A percentile compares a stretch with the other conserved stretches of the same genome.
phyloP scores from a whole-genome alignment of 1,284 basidiomycete species.

The Chondrostereum purpureum region DNA sequence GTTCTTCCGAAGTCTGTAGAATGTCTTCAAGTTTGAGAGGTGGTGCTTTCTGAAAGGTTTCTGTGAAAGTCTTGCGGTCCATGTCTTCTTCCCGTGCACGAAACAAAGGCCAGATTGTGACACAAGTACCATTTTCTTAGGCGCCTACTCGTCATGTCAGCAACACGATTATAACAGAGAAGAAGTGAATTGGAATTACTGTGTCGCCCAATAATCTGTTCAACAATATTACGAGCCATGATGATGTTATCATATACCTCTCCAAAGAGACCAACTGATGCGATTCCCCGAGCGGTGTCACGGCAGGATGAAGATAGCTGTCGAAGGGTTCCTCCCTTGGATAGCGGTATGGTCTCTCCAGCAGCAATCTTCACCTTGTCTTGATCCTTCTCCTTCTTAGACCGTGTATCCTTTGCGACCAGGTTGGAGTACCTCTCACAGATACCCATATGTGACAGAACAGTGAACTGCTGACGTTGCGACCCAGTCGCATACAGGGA shows the following conservation, averaged over 20 bases:
- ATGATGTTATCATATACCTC: slow-evolving; percentile 32
- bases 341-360: not conserved
- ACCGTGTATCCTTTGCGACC: slow-evolving; percentile 6
- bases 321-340: slow-evolving; percentile 13
- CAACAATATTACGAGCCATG: slow-evolving; percentile 21
- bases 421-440: slow-evolving; percentile 22
- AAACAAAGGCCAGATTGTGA: slow-evolving; percentile 19
- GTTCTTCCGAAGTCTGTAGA: slow-evolving; percentile 17
- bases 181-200: slow-evolving; percentile 18
- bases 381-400: slow-evolving; percentile 4
- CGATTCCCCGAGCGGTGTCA: slow-evolving; percentile 14
- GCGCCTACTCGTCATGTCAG: slow-evolving; percentile 14
- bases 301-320: slow-evolving; percentile 18
- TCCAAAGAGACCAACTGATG: slow-evolving; percentile 13
- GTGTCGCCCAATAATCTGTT: slow-evolving; percentile 26
- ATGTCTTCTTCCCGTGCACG: slow-evolving; percentile 19
- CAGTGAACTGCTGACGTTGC: slow-evolving; percentile 21
- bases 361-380: not conserved
- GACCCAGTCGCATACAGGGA: slow-evolving; percentile 28
- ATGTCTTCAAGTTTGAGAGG: slow-evolving; percentile 20
- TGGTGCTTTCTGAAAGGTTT: slow-evolving; percentile 16
- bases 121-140: slow-evolving; percentile 25
- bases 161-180: slow-evolving; percentile 2
- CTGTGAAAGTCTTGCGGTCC: slow-evolving; percentile 12
- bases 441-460: slow-evolving; percentile 21